A percentile compares a stretch with the other conserved stretches of the same genome.
Evolutionary conservation across 768 basidiomycete species (phyloP).

Genomic region (Termitomyces sp.): DNA sequence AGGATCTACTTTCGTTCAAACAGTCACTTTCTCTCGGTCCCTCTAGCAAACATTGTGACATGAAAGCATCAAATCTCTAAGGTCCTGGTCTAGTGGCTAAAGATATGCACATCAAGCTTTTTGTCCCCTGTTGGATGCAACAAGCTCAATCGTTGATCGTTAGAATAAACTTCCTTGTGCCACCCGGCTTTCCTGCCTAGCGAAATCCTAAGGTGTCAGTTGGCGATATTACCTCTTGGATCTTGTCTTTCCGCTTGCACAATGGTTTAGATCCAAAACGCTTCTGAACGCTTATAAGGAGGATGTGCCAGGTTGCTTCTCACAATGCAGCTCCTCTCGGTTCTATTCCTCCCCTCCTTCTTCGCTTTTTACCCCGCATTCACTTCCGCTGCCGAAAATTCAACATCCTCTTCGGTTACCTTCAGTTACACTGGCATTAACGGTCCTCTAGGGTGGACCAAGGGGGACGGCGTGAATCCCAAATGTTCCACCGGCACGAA

Average conservation of each 20-base stretch:
- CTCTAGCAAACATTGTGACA: background rate
- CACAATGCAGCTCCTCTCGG: background rate
- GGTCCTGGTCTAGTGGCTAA: background rate
- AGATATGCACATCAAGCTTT: background rate
- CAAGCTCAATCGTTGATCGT: background rate
- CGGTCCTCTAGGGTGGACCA: slow-evolving; percentile 10
- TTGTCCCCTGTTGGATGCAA: background rate
- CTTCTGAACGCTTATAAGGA: background rate
- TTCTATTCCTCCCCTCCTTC: background rate
- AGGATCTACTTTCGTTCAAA: background rate
- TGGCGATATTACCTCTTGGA: background rate
- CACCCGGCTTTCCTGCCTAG: too few relatives aligned
- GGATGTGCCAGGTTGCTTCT: too few relatives aligned
- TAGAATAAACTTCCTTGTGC: background rate
- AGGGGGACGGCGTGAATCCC: background rate
- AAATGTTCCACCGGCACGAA: slow-evolving; percentile 3
- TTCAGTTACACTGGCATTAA: slow-evolving; percentile 7
- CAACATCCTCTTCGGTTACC: background rate
- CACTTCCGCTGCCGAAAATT: background rate
- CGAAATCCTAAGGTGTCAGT: background rate
- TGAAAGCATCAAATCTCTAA: background rate
- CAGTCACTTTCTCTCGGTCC: background rate
- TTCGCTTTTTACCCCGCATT: background rate
- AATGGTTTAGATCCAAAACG: background rate
- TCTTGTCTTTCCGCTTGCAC: background rate